A percentile compares a stretch with the other conserved stretches of the same genome.
Evolutionary conservation across 1,284 basidiomycete species (phyloP).

Genomic region (Boletus smithii): DNA sequence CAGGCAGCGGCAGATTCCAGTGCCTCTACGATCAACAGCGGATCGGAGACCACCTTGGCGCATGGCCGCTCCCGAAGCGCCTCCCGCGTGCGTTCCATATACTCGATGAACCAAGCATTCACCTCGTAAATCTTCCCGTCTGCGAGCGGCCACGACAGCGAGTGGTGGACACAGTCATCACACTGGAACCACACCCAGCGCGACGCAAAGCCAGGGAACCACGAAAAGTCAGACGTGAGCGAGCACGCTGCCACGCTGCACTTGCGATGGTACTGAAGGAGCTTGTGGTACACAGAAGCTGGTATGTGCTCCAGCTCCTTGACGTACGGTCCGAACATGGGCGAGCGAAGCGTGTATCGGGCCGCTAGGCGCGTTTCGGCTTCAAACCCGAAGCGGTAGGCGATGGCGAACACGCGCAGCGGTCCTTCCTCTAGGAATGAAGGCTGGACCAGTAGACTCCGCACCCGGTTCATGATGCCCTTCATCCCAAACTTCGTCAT

Average conservation of each 20-base stretch:
- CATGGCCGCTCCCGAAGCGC: constrained; percentile 32
- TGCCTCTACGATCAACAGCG: constrained; percentile 31
- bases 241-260: constrained; percentile 31
- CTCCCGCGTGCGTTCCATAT: constrained; percentile 32
- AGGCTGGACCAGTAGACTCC: constrained; percentile 19
- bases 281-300: constrained; percentile 35
- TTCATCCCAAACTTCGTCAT: constrained; percentile 35
- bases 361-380: constrained; percentile 30
- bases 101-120: constrained; percentile 35
- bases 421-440: constrained; percentile 31
- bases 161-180: constrained; percentile 33
- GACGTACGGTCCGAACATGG: constrained; percentile 35
- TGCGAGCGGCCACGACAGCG: constrained; percentile 33
- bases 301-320: constrained; percentile 35
- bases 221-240: constrained; percentile 36
- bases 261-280: constrained; percentile 36
- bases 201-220: constrained; percentile 37
- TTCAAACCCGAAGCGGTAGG: constrained; percentile 31
- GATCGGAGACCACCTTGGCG: constrained; percentile 31
- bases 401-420: constrained; percentile 34
- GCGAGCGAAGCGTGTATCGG: constrained; percentile 29
- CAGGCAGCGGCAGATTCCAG: constrained; percentile 26
- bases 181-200: constrained; percentile 39
- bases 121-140: constrained; percentile 37
- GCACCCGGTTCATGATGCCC: constrained; percentile 32